A percentile compares a stretch with the other conserved stretches of the same genome.
phyloP scores from a whole-genome alignment of 352 stramenopile genomes.

The Phytophthora brassicae region DNA sequence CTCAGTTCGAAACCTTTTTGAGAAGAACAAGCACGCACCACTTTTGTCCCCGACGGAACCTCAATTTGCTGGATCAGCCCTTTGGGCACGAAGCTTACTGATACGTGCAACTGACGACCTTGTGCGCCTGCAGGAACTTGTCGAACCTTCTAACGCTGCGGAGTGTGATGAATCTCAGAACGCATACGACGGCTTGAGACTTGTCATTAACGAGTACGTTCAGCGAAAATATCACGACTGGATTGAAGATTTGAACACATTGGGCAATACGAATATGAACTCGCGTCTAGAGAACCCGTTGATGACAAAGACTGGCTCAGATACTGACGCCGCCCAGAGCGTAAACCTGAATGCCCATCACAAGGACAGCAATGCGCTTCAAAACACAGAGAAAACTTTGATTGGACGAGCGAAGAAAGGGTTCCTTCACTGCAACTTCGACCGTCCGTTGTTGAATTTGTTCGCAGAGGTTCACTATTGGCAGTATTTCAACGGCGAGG shows the following conservation, averaged over 20 bases:
- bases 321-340: slow-evolving; percentile 23
- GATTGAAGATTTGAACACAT: slow-evolving; percentile 85
- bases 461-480: slow-evolving; percentile 93
- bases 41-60: slow-evolving; percentile 89
- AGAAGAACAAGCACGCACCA: slow-evolving; percentile 88
- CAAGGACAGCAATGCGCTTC: slow-evolving; percentile 62
- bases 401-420: slow-evolving; percentile 80
- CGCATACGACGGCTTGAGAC: slow-evolving; percentile 69
- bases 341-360: slow-evolving; percentile 37
- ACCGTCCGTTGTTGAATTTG: slow-evolving; percentile 89
- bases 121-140: slow-evolving; percentile 66
- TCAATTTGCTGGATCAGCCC: slow-evolving; percentile 89
- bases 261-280: slow-evolving; percentile 77
- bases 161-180: slow-evolving; percentile 83
- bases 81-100: slow-evolving; percentile 92
- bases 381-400: slow-evolving; percentile 82
- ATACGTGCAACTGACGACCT: slow-evolving; percentile 78
- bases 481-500: slow-evolving; percentile 92
- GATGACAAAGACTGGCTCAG: slow-evolving; percentile 74
- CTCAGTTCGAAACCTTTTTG: slow-evolving; percentile 89
- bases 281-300: slow-evolving; percentile 83
- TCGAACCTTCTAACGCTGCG: slow-evolving; percentile 62
- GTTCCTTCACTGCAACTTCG: slow-evolving; percentile 95
- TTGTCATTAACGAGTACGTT: slow-evolving; percentile 90
- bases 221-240: slow-evolving; percentile 91